Evolutionary conservation across 2,329 filamentous ascomycete genomes (phyloP).

Genomic region (Bretziella fagacearum): DNA sequence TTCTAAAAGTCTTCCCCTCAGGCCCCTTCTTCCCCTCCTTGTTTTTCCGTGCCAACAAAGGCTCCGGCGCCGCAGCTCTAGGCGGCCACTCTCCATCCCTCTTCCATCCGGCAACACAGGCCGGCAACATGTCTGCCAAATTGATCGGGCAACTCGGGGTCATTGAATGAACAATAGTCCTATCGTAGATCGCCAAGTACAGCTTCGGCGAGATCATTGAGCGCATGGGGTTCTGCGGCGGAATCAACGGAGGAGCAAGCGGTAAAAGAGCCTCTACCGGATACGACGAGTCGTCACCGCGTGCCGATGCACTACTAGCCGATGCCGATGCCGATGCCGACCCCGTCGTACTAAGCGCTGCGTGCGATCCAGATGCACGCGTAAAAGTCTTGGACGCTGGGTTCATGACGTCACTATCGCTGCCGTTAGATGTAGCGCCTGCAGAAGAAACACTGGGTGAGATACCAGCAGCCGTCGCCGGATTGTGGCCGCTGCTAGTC

Average conservation of each 20-base stretch:
- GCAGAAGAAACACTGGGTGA: slow-evolving; percentile 12
- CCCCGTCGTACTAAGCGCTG: slow-evolving; percentile 21
- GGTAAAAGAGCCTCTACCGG: slow-evolving; percentile 51
- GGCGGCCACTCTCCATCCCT: slow-evolving; percentile 87
- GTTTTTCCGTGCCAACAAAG: slow-evolving; percentile 27
- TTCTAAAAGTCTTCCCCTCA: slow-evolving; percentile 23
- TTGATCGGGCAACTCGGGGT: slow-evolving; percentile 82
- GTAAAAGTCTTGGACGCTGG: slow-evolving; percentile 24
- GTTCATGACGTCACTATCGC: slow-evolving; percentile 21
- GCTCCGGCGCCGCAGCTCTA: slow-evolving; percentile 32
- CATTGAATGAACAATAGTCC: slow-evolving; percentile 63
- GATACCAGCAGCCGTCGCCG: slow-evolving; percentile 18
- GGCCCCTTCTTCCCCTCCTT: slow-evolving; percentile 22
- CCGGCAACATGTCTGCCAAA: slow-evolving; percentile 59
- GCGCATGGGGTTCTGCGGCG: slow-evolving; percentile 57
- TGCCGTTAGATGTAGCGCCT: slow-evolving; percentile 12
- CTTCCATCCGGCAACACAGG: slow-evolving; percentile 83
- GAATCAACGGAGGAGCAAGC: slow-evolving; percentile 54
- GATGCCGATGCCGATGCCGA: background rate
- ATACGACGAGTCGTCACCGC: slow-evolving; percentile 19
- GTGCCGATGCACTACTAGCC: background rate
- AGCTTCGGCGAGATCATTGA: slow-evolving; percentile 54
- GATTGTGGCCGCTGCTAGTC: slow-evolving; percentile 22
- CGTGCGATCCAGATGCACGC: slow-evolving; percentile 14
- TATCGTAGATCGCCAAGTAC: slow-evolving; percentile 75